These are phyloP conservation scores for Heteromeles arbutifolia DNA, from an alignment of 306 rosid species.

Conservation along the genomic window DNA sequence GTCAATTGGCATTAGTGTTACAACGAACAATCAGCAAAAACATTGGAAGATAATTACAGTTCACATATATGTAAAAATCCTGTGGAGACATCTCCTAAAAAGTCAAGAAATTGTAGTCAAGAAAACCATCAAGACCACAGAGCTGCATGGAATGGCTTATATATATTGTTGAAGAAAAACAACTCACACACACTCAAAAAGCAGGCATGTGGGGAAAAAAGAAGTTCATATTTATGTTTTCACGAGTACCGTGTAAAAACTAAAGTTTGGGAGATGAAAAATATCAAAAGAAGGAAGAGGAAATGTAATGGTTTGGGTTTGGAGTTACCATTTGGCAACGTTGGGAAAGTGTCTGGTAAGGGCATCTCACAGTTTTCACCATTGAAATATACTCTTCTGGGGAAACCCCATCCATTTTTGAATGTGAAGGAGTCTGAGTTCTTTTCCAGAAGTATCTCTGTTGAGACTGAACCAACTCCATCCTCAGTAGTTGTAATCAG, in stretches of 20 bases:
- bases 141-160: not conserved
- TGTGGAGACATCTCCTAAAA: not conserved
- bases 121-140: not conserved
- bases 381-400: slow-evolving; percentile 67
- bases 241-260: not conserved
- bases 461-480: slow-evolving; percentile 37
- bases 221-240: not conserved
- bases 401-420: slow-evolving; percentile 71
- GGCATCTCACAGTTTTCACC: slow-evolving; percentile 75
- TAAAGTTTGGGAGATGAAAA: slow-evolving; percentile 7
- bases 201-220: not conserved
- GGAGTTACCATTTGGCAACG: slow-evolving; percentile 46
- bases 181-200: too few species aligned
- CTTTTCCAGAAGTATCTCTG: slow-evolving; percentile 57
- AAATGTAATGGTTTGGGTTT: not conserved
- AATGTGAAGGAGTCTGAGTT: slow-evolving; percentile 51
- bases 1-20: not conserved
- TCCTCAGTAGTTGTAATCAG: slow-evolving; percentile 32
- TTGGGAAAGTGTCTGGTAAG: slow-evolving; percentile 55
- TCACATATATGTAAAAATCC: not conserved
- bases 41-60: too few species aligned
- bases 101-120: not conserved
- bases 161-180: too few species aligned
- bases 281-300: slow-evolving; percentile 7
- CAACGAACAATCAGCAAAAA: not conserved